Percentiles rank a stretch among this genome's conserved stretches.
Evolutionary conservation across 306 rosid species (phyloP).

Genomic region (Carpinus fangiana): DNA sequence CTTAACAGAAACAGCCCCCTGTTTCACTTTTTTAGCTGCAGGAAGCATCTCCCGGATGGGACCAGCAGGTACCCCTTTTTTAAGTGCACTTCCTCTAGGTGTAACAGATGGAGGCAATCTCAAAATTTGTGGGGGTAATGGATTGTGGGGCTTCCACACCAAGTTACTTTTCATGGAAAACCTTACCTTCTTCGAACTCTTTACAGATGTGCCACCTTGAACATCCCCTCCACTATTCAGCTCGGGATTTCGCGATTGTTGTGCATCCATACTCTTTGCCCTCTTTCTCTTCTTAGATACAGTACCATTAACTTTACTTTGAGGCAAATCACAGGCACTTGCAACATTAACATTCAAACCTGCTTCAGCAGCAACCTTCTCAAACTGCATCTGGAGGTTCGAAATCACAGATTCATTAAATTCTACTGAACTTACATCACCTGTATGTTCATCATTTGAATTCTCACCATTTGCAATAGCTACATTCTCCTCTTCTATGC

Average conservation of each 20-base stretch:
- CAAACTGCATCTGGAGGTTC: slow-evolving; percentile 86
- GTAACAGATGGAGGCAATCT: slow-evolving; percentile 92
- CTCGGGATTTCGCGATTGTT: slow-evolving; percentile 32
- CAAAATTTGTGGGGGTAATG: slow-evolving; percentile 87
- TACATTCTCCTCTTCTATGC: slow-evolving; percentile 25
- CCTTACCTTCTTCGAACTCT: slow-evolving; percentile 72
- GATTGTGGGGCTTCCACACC: slow-evolving; percentile 93
- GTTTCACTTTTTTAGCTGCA: slow-evolving; percentile 51
- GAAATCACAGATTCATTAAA: slow-evolving; percentile 61
- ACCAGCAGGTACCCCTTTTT: slow-evolving; percentile 94
- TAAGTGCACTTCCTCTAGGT: slow-evolving; percentile 99
- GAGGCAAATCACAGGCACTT: slow-evolving; percentile 40
- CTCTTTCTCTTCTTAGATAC: slow-evolving; percentile 88
- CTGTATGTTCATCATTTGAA: slow-evolving; percentile 23
- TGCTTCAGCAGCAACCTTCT: slow-evolving; percentile 79
- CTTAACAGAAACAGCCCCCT: slow-evolving; percentile 47
- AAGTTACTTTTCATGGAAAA: slow-evolving; percentile 90
- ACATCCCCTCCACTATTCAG: slow-evolving; percentile 39
- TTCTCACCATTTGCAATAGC: slow-evolving; percentile 39
- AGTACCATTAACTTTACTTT: slow-evolving; percentile 21
- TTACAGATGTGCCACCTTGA: slow-evolving; percentile 38
- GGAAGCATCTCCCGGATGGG: slow-evolving; percentile 77
- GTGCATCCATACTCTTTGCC: slow-evolving; percentile 50
- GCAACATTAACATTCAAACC: slow-evolving; percentile 55
- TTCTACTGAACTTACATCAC: slow-evolving; percentile 22